Evolutionary conservation across 768 basidiomycete genomes (phyloP).

Genomic region (Suillus subaureus): DNA sequence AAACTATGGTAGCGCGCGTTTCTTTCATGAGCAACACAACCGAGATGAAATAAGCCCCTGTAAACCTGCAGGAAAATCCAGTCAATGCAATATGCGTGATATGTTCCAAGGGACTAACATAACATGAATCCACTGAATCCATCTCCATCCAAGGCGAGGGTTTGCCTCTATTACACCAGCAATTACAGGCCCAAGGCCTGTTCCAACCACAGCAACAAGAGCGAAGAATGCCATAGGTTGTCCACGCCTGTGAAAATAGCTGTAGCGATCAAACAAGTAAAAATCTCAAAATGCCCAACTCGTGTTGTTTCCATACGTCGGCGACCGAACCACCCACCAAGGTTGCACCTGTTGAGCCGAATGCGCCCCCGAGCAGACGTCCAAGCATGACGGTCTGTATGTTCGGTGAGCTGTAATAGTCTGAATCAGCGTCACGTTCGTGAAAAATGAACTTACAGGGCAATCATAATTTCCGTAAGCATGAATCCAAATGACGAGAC

Average conservation of each 20-base stretch:
- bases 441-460: constrained; percentile 18
- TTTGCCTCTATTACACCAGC: constrained; percentile 66
- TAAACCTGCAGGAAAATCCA: constrained; percentile 40
- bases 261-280: neutral
- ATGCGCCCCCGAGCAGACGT: constrained; percentile 59
- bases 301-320: constrained; percentile 59
- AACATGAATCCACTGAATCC: constrained; percentile 78
- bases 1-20: constrained; percentile 68
- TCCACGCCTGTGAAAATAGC: constrained; percentile 23
- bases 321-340: constrained; percentile 72
- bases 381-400: constrained; percentile 61
- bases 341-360: constrained; percentile 62
- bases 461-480: constrained; percentile 45
- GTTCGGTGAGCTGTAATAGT: constrained; percentile 30
- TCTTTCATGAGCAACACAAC: constrained; percentile 63
- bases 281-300: constrained; percentile 39
- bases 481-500: constrained; percentile 49
- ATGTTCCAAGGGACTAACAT: constrained; percentile 41
- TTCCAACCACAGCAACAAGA: constrained; percentile 54
- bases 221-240: constrained; percentile 77
- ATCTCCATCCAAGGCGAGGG: constrained; percentile 61
- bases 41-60: constrained; percentile 48
- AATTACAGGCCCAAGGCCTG: constrained; percentile 60
- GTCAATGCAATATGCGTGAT: neutral
- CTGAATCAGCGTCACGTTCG: neutral